These are phyloP conservation scores for Crithidia expoeki DNA, from an alignment of 208 protist genomes.

Conservation along the genomic window DNA sequence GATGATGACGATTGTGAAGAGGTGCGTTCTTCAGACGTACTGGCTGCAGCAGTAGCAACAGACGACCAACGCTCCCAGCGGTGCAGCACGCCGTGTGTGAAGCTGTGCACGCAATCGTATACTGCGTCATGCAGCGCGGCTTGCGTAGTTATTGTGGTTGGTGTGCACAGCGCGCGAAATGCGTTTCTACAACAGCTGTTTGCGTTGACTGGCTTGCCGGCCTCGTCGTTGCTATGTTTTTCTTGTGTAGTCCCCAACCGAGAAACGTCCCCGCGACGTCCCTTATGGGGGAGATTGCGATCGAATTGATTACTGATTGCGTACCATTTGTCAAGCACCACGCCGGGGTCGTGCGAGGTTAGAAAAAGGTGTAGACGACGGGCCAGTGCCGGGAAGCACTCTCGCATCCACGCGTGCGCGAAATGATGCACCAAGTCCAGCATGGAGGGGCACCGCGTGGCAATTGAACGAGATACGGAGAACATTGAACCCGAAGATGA, in stretches of 20 bases:
- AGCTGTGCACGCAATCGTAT: conserved; percentile 12
- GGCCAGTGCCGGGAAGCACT: conserved; percentile 23
- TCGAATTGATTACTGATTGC: no score
- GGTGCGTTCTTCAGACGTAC: not conserved
- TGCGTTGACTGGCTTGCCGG: no score
- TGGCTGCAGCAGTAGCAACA: not conserved
- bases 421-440: conserved; percentile 39
- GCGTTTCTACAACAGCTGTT: no score
- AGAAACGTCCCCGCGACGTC: no score
- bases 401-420: conserved; percentile 27
- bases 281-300: no score
- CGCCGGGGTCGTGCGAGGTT: conserved; percentile 13
- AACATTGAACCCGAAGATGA: not conserved
- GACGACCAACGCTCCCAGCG: conserved; percentile 25
- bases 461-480: no score
- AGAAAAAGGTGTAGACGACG: conserved; percentile 27
- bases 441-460: conserved; percentile 30
- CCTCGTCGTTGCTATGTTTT: not conserved
- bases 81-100: conserved; percentile 24
- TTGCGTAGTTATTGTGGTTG: not conserved
- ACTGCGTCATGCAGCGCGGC: conserved; percentile 11
- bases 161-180: no score
- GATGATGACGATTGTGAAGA: not conserved
- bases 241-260: no score
- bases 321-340: conserved; percentile 18